These are phyloP conservation scores for Talinum fruticosum DNA, from an alignment of 148 eudicot genomes.

Conservation along the genomic window DNA sequence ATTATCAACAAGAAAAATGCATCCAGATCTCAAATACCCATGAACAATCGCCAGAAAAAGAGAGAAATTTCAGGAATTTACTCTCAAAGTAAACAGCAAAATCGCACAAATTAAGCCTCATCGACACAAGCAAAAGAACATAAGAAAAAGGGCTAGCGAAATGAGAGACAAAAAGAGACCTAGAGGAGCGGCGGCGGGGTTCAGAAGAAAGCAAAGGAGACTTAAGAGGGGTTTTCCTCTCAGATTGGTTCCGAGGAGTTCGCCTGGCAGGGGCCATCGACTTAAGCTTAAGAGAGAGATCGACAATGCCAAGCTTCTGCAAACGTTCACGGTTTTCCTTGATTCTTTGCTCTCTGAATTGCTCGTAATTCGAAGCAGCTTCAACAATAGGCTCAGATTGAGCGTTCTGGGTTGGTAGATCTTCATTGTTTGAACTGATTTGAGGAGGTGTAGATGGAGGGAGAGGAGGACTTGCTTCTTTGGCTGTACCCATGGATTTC, in stretches of 20 bases:
- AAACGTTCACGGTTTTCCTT: slow-evolving; percentile 67
- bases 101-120: neutral
- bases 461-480: slow-evolving; percentile 10
- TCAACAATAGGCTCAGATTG: neutral
- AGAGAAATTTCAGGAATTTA: neutral
- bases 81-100: neutral
- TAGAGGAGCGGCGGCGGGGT: slow-evolving; percentile 76
- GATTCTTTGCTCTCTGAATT: slow-evolving; percentile 68
- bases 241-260: slow-evolving; percentile 17
- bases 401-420: neutral
- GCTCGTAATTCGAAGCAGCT: slow-evolving; percentile 49
- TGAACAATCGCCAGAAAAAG: neutral
- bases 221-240: slow-evolving; percentile 32
- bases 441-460: slow-evolving; percentile 6
- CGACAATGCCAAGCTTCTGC: slow-evolving; percentile 73
- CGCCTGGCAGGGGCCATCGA: slow-evolving; percentile 9
- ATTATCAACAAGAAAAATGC: too few species aligned
- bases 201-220: slow-evolving; percentile 24
- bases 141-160: too few species aligned
- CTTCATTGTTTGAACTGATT: neutral
- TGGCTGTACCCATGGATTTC: neutral
- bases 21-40: neutral
- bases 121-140: neutral
- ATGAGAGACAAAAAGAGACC: slow-evolving; percentile 28
- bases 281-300: slow-evolving; percentile 69